Conservation (phyloP, 2,329 filamentous ascomycete genomes). For the Colletotrichum liriopes region DNA sequence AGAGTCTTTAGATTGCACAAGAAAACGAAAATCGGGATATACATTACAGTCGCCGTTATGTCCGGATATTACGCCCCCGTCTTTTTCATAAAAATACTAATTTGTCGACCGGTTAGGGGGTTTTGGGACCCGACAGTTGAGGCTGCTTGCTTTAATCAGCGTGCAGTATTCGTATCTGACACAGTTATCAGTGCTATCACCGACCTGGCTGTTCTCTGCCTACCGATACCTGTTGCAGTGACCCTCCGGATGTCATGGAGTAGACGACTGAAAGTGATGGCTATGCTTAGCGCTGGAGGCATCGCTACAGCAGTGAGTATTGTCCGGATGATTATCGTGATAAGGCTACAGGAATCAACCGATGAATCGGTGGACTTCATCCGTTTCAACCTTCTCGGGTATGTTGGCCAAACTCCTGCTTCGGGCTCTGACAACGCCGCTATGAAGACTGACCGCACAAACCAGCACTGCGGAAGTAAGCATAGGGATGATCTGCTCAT, state of each 20-base stretch:
- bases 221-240: conserved; percentile 51
- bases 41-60: conserved; percentile 55
- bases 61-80: conserved; percentile 52
- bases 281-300: conserved; percentile 51
- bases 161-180: conserved; percentile 51
- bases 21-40: conserved; percentile 57
- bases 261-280: conserved; percentile 50
- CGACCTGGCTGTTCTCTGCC: conserved; percentile 50
- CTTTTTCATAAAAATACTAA: conserved; percentile 56
- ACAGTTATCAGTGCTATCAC: conserved; percentile 52
- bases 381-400: conserved; percentile 36
- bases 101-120: conserved; percentile 58
- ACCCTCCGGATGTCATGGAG: conserved; percentile 50
- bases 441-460: neutral
- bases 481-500: conserved; percentile 52
- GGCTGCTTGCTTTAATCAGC: conserved; percentile 55
- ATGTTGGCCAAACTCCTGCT: conserved; percentile 15
- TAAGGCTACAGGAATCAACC: conserved; percentile 45
- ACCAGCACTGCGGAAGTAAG: conserved; percentile 50
- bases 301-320: conserved; percentile 52
- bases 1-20: conserved; percentile 60
- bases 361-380: conserved; percentile 45
- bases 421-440: neutral
- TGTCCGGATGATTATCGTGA: conserved; percentile 48
- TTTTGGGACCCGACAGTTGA: conserved; percentile 55